Percentiles rank a stretch among this genome's conserved stretches.
These are phyloP conservation scores for Geosmithia putterillii DNA, from an alignment of 2,329 filamentous ascomycete species.

Conservation along the genomic window DNA sequence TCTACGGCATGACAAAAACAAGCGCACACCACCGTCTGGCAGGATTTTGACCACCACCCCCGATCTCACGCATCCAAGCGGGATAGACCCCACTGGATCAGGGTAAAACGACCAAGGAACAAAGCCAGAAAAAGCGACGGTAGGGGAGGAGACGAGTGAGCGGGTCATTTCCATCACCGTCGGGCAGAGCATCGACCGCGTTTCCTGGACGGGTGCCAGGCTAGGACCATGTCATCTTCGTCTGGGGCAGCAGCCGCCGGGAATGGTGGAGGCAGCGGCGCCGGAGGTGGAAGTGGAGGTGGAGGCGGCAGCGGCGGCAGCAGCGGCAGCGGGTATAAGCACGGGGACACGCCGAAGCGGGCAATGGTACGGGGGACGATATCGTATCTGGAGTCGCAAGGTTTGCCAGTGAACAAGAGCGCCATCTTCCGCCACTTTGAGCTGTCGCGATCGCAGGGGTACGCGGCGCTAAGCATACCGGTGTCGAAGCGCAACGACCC, in stretches of 20 bases:
- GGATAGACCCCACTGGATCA: no score
- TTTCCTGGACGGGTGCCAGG: no score
- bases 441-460: slow-evolving; percentile 23
- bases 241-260: background rate
- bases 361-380: slow-evolving; percentile 25
- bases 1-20: slow-evolving; percentile 5
- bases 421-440: slow-evolving; percentile 26
- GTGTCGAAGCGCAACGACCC: slow-evolving; percentile 21
- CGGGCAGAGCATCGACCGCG: no score
- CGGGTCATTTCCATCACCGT: no score
- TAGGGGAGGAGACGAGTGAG: background rate
- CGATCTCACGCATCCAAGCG: background rate
- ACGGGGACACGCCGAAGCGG: slow-evolving; percentile 23
- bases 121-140: background rate
- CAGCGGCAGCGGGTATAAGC: slow-evolving; percentile 15
- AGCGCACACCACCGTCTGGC: slow-evolving; percentile 4
- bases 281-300: no score
- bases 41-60: background rate
- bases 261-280: no score
- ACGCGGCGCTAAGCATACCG: slow-evolving; percentile 19
- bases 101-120: background rate
- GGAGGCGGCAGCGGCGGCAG: background rate
- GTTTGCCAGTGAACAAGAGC: slow-evolving; percentile 23
- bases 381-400: slow-evolving; percentile 24
- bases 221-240: no score